Base-by-base conservation (phyloP, 2,329 filamentous ascomycete genomes). In the Neonectria hederae region DNA sequence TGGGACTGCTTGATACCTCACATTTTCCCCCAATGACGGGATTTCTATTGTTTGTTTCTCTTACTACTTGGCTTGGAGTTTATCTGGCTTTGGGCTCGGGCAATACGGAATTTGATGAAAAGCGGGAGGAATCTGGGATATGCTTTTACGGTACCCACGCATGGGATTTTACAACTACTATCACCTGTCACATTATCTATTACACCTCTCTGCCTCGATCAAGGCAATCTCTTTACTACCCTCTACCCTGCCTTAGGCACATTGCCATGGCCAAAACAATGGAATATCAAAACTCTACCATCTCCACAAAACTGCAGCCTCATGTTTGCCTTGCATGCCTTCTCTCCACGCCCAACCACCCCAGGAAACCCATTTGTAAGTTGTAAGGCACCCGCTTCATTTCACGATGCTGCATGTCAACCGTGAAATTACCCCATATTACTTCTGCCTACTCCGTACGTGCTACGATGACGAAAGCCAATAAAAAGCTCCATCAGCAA, bases 161-260 rank as follows among this genome's bases (percentile, higher is more conserved):
- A 54, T 49, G 59, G 59, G 51, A 62, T 57, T 62, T 46, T 42
- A 45, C 49, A 56, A 46, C 46, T 56, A 57, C 35, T 45, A 49
- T 30, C 48, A 49, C 48, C 22, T 30, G n/a, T n/a, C n/a, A 38
- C 45, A 56, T 19, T 24, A 40, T 42, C 28, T 51, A 48, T 21
- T 28, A 51, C 26, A 21, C n/a, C 17, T 30, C 17, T 21, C 43
- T 57, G 51, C 51, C 45, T 51, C 22, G 35, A 51, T 10, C 13
- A 49, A 28, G 48, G 48, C 48, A 51, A 17, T 51, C 28, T 28
- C 32, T 54, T n/a, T 42, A 42, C 38, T 42, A 42, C 38, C n/a
- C 8, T 21, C 40, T 54, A 48, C 11, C 38, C 28, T 49, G 24
- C 21, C 19, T 19, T 52, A 54, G 57, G 65, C 59, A 49, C 54